Evolutionary conservation across 371 early-diverging fungal species (phyloP), one percentile per base, ranked within the genome.

Genomic region (Mucor racemosus): DNA sequence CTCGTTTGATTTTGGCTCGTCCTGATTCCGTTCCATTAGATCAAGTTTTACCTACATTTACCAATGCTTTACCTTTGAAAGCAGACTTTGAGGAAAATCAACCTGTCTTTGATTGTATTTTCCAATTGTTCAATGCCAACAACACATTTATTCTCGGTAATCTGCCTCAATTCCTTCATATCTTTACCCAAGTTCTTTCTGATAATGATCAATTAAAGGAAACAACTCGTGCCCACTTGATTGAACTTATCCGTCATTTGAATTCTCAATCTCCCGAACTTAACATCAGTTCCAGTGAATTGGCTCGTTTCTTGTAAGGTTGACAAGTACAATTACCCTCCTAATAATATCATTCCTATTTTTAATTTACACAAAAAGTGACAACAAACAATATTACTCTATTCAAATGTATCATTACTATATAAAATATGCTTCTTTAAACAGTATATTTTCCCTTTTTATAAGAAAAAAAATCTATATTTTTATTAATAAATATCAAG

Each of bases 81-180:
- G 79, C 79, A 36, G 95, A 95, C 72, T 92, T 76, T 73, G 85
- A 87, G 61, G 95, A 94, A 76, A 93, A 94, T 62, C 79, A 85
- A 62, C 89, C 92, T 26, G 90, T 94, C 21, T 93, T 88, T 75
- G 80, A 89, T 58, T 82, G 90, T 54, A 42, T 94, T 26, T 86
- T 87, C 75, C 65, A 77, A 8, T 70, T 93, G 61, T 82, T 93
- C 67, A 79, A 76, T n/a, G 53, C 69, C 33, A 78, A 84, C 67
- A 84, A 88, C 67, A 42, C 79, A 14, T 57, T 88, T 93, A 66
- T 70, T 31, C 46, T 66, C 19, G 50, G 39, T 41, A 38, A 70
- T 15, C 48, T 70, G 38, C 79, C 81, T 31, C 75, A 76, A 41
- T 74, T 82, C 57, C 66, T 81, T 35, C 80, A 76, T 11, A 74